Evolutionary conservation across 306 rosid species (phyloP), one percentile per base, ranked within the genome.

Genomic region (Crotalaria pallida): DNA sequence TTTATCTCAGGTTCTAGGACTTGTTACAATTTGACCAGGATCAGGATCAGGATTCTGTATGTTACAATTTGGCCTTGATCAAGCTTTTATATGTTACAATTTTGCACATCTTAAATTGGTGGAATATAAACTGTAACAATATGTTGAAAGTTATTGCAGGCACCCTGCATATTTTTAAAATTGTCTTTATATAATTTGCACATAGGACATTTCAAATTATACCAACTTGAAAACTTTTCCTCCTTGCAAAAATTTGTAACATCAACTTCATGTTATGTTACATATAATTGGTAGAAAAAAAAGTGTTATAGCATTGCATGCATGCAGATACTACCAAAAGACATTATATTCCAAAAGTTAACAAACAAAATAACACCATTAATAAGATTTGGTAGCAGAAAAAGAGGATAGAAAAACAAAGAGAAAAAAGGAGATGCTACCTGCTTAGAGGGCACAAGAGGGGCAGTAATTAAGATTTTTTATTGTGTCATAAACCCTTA

Each of bases 401-500:
- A 64, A 43, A 40, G 12, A 8, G 7, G 21, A 45, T 21, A 16
- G 11, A 41, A 47, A 60, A 27, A 23, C 4, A 19, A 4, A 0
- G 18, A 17, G 10, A 1, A 18, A 56, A 62, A 9, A 65, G 0
- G n/a, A 22, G 22, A 51, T n/a, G 16, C 7, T 61, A 77, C 85
- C 80, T 77, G 43, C 16, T 29, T 59, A 47, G 33, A 58, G 45
- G 71, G 11, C 62, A 40, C 68, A 4, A 18, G 51, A 29, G 51
- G 19, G 69, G 44, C 59, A 56, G 13, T 10, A 22, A 50, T 10
- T 36, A 43, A 41, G 75, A 56, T 15, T 29, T 48, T 9, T 49
- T 12, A 72, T 29, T 7, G 33, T 65, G 40, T 44, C 23, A 43
- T 55, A 22, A 74, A 55, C 36, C 69, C 7, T 19, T 43, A 27